Conservation (phyloP, 2,329 filamentous ascomycete species). For the Sclerotiophoma versabilis region DNA sequence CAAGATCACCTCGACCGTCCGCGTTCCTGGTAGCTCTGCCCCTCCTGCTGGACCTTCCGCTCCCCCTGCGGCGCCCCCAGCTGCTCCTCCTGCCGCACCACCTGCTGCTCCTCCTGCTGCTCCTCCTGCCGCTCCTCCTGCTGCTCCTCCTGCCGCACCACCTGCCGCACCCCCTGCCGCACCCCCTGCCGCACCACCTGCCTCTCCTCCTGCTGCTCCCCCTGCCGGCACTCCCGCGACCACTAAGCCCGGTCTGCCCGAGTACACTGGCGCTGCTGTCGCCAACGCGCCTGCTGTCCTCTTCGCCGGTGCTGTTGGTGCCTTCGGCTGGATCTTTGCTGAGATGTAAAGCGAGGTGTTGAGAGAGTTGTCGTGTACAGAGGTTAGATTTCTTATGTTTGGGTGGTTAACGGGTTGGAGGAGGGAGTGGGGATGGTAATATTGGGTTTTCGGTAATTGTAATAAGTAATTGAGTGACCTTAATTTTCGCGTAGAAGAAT, state of each 20-base stretch:
- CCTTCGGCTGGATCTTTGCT: slow-evolving; percentile 18
- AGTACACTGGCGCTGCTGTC: slow-evolving; percentile 17
- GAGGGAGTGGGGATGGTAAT: not conserved
- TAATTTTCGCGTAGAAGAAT: too few relatives aligned
- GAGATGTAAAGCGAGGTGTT: slow-evolving; percentile 6
- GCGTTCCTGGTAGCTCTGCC: not conserved
- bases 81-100: not conserved
- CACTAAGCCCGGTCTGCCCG: not conserved
- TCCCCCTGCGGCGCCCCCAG: not conserved
- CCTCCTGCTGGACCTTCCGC: not conserved
- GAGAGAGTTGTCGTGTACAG: not conserved
- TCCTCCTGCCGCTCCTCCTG: not conserved
- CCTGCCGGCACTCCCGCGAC: not conserved
- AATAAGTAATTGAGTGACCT: slow-evolving; percentile 6
- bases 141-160: not conserved
- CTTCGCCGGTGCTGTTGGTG: slow-evolving; percentile 14
- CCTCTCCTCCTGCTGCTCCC: not conserved
- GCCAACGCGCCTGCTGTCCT: slow-evolving; percentile 7
- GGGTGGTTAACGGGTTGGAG: slow-evolving; percentile 4
- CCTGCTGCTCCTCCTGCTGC: not conserved
- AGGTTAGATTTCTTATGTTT: slow-evolving; percentile 1
- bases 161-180: not conserved
- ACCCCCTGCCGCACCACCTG: not conserved
- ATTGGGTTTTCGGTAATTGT: not conserved
- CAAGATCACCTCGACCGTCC: slow-evolving; percentile 8